Evolutionary conservation across 2,329 filamentous ascomycete species (phyloP).

Genomic region (Fusarium neocosmosporiellum): DNA sequence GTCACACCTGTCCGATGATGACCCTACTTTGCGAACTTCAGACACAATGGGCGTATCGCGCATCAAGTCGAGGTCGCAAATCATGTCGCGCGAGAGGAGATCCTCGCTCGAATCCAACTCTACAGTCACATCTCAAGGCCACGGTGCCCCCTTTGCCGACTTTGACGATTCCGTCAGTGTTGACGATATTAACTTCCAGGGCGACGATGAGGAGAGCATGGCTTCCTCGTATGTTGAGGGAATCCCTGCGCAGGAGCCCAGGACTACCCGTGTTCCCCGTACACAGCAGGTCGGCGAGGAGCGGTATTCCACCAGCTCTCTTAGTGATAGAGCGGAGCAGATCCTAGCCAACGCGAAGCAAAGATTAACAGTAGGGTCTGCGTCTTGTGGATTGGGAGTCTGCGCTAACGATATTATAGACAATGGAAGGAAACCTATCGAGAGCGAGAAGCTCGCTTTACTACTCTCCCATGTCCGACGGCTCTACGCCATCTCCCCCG

Average conservation of each 20-base stretch:
- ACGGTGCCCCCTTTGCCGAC: constrained; percentile 64
- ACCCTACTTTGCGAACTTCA: constrained; percentile 55
- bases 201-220: constrained; percentile 75
- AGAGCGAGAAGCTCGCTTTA: constrained; percentile 78
- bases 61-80: constrained; percentile 59
- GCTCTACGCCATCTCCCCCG: constrained; percentile 65
- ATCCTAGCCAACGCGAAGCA: constrained; percentile 94
- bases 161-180: constrained; percentile 72
- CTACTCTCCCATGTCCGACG: constrained; percentile 56
- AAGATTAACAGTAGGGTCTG: constrained; percentile 78
- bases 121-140: constrained; percentile 66
- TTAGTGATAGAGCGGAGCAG: constrained; percentile 86
- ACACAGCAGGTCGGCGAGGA: constrained; percentile 56
- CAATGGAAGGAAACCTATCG: constrained; percentile 92
- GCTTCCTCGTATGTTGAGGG: constrained; percentile 67
- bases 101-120: constrained; percentile 70
- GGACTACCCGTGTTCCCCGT: constrained; percentile 16
- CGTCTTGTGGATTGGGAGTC: neutral
- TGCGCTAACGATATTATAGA: constrained; percentile 60
- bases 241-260: constrained; percentile 44
- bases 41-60: constrained; percentile 57
- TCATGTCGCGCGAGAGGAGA: constrained; percentile 60
- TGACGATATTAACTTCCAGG: constrained; percentile 73
- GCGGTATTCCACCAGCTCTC: constrained; percentile 75
- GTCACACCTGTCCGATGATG: constrained; percentile 50